Evolutionary conservation across 2,329 filamentous ascomycete genomes (phyloP).

Genomic region (Fusarium illudens): DNA sequence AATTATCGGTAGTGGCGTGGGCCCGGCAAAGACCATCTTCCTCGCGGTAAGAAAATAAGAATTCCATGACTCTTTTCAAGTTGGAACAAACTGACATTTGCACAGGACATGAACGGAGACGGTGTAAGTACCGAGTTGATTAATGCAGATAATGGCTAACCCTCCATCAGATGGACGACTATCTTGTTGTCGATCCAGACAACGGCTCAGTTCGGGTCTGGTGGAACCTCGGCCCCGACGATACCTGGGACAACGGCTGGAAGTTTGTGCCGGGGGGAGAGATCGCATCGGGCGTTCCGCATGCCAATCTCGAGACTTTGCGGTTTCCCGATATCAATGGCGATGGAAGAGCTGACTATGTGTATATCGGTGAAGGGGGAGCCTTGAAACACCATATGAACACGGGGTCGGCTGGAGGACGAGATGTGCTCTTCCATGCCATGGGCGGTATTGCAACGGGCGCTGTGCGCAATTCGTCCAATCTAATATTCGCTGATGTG

Average conservation of each 20-base stretch:
- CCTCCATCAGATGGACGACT: background rate
- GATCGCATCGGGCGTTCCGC: conserved; percentile 36
- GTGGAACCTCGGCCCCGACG: conserved; percentile 9
- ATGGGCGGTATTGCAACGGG: conserved; percentile 9
- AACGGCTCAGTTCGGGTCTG: background rate
- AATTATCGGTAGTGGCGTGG: conserved; percentile 2
- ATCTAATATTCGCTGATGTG: conserved; percentile 12
- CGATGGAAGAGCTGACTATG: conserved; percentile 40
- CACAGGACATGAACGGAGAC: conserved; percentile 10
- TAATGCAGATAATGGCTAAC: background rate
- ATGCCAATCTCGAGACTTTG: conserved; percentile 35
- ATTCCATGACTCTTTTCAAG: background rate
- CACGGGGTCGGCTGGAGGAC: conserved; percentile 11
- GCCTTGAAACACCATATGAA: conserved; percentile 34
- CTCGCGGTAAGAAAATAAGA: conserved; percentile 1
- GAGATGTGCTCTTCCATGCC: background rate
- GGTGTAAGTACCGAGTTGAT: background rate
- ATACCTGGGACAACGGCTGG: conserved; percentile 4
- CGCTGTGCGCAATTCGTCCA: background rate
- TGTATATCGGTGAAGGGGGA: conserved; percentile 34
- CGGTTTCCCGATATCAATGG: conserved; percentile 41
- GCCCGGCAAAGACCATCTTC: conserved; percentile 1
- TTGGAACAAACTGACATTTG: background rate
- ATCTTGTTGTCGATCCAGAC: background rate
- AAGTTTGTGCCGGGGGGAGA: conserved; percentile 26